Evolutionary conservation across 805 yeast species (phyloP).

Genomic region (Phaffomyces antillensis): DNA sequence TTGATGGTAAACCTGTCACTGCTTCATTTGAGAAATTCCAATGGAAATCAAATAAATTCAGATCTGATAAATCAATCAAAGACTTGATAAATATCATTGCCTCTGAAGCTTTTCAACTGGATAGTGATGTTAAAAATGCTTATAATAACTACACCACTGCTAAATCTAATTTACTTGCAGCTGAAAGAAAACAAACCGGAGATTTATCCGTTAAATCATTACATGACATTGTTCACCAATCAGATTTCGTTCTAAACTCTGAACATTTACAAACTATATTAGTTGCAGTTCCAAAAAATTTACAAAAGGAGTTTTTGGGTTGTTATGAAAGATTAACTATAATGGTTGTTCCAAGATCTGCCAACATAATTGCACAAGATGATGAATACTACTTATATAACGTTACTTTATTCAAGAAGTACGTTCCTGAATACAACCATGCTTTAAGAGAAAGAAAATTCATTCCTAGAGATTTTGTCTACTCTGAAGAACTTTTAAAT

Average conservation of each 20-base stretch:
- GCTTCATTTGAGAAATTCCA: conserved; percentile 67
- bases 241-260: conserved; percentile 76
- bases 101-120: conserved; percentile 74
- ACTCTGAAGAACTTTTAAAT: conserved; percentile 69
- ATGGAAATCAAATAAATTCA: conserved; percentile 85
- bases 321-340: conserved; percentile 69
- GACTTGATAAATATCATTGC: conserved; percentile 66
- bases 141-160: conserved; percentile 73
- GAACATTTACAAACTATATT: conserved; percentile 84
- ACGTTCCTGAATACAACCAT: conserved; percentile 56
- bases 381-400: conserved; percentile 65
- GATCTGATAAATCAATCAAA: conserved; percentile 75
- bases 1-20: conserved; percentile 48
- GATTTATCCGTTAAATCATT: conserved; percentile 86
- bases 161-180: conserved; percentile 74
- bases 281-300: conserved; percentile 75
- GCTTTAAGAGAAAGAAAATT: conserved; percentile 80
- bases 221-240: conserved; percentile 79
- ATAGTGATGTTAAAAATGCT: conserved; percentile 75
- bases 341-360: conserved; percentile 91
- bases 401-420: conserved; percentile 82
- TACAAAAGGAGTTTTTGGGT: conserved; percentile 52
- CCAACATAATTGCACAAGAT: conserved; percentile 63
- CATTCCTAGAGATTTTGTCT: conserved; percentile 88
- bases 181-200: conserved; percentile 90